phyloP scores from a whole-genome alignment of 139 green algal species.

The Chlorokybus atmophyticus region DNA sequence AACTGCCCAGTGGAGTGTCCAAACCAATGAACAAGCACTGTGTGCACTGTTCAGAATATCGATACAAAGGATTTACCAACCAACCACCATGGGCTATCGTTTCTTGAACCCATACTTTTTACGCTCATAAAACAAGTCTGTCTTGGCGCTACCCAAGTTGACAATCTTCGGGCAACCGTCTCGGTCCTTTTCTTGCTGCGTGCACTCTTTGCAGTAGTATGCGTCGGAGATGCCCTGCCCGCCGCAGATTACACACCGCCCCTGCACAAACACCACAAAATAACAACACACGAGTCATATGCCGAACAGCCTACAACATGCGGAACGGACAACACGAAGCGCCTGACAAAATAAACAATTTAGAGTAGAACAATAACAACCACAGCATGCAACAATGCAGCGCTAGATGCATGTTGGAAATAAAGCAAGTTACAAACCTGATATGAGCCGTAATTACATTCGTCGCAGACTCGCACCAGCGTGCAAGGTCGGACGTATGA shows the following conservation, averaged over 20 bases:
- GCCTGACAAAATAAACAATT: too few species aligned
- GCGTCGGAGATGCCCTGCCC: slow-evolving; percentile 87
- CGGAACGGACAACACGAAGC: too few species aligned
- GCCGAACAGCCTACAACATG: too few species aligned
- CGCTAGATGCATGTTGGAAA: background rate
- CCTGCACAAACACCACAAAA: slow-evolving; percentile 17
- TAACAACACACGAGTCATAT: too few species aligned
- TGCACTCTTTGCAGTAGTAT: slow-evolving; percentile 99
- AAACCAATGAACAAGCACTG: too few species aligned
- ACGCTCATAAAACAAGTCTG: slow-evolving; percentile 59
- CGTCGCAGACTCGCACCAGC: slow-evolving; percentile 94
- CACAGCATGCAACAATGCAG: background rate
- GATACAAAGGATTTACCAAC: too few species aligned
- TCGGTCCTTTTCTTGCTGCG: slow-evolving; percentile 89
- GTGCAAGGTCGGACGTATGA: slow-evolving; percentile 86
- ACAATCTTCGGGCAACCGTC: slow-evolving; percentile 99
- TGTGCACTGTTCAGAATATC: too few species aligned
- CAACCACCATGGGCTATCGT: too few species aligned
- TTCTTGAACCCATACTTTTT: slow-evolving; percentile 36
- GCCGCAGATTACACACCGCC: slow-evolving; percentile 93
- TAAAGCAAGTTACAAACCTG: slow-evolving; percentile 23
- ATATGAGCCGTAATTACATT: slow-evolving; percentile 97
- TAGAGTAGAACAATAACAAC: too few species aligned
- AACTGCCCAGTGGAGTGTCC: too few species aligned
- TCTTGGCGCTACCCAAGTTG: slow-evolving; percentile 90